These are phyloP conservation scores for Teratosphaeria destructans DNA, from an alignment of 2,329 filamentous ascomycete species.

Conservation along the genomic window DNA sequence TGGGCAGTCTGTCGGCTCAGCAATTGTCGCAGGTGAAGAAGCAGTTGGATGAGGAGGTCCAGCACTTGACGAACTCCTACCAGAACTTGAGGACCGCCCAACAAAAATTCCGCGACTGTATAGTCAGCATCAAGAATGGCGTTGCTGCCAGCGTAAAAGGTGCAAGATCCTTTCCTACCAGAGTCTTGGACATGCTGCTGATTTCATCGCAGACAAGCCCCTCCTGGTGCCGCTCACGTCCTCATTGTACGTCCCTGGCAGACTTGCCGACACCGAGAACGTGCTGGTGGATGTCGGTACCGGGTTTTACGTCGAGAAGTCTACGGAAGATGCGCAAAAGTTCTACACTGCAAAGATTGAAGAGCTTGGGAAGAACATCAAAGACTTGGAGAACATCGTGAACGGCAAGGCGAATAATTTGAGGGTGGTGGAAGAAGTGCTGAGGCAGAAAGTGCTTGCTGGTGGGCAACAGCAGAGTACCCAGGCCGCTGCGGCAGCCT, in stretches of 20 bases:
- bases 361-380: slow-evolving; percentile 53
- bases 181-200: not conserved
- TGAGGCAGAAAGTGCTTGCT: slow-evolving; percentile 28
- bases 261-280: slow-evolving; percentile 59
- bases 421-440: slow-evolving; percentile 80
- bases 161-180: slow-evolving; percentile 3
- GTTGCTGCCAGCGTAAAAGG: slow-evolving; percentile 29
- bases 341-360: slow-evolving; percentile 62
- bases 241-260: slow-evolving; percentile 85
- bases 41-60: slow-evolving; percentile 90
- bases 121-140: slow-evolving; percentile 56
- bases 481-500: slow-evolving; percentile 6
- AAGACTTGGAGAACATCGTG: slow-evolving; percentile 58
- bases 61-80: slow-evolving; percentile 86
- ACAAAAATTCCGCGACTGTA: slow-evolving; percentile 82
- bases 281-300: slow-evolving; percentile 90
- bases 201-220: slow-evolving; percentile 36
- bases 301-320: slow-evolving; percentile 89
- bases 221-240: slow-evolving; percentile 92
- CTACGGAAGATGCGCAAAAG: slow-evolving; percentile 48
- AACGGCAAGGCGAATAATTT: slow-evolving; percentile 73
- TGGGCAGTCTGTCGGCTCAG: slow-evolving; percentile 68
- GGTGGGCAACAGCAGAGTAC: slow-evolving; percentile 14
- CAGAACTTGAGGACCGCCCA: slow-evolving; percentile 82
- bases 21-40: slow-evolving; percentile 90